phyloP scores from a whole-genome alignment of 1,284 basidiomycete species.

The Cystobasidium sp. region DNA sequence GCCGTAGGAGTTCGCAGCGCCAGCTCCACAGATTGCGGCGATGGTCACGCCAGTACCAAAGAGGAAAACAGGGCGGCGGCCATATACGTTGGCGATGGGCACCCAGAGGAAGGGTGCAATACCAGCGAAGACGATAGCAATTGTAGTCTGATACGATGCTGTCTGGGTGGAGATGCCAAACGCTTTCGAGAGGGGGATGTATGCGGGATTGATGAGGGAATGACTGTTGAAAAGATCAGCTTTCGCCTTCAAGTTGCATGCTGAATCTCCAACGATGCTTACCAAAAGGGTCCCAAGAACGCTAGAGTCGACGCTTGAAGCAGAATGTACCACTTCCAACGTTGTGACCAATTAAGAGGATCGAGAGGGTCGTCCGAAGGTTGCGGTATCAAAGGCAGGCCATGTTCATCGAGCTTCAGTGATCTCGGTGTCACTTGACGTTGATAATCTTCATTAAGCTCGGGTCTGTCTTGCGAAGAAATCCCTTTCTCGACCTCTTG shows the following conservation, averaged over 20 bases:
- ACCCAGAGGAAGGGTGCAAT: conserved; percentile 4
- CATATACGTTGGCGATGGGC: neutral
- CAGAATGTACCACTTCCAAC: neutral
- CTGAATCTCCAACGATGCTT: neutral
- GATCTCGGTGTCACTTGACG: too few relatives aligned
- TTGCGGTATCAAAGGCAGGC: conserved; percentile 5
- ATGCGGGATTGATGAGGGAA: neutral
- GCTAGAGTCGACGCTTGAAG: neutral
- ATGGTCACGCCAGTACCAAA: neutral
- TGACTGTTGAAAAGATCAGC: neutral
- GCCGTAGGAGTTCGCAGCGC: neutral
- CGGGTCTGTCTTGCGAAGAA: too few relatives aligned
- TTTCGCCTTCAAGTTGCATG: neutral
- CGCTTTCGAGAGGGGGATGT: neutral
- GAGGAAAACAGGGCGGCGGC: neutral
- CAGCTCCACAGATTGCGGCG: neutral
- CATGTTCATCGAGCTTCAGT: neutral
- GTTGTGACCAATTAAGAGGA: conserved; percentile 9
- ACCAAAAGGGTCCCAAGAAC: neutral
- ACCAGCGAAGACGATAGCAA: neutral
- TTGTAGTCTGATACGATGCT: neutral
- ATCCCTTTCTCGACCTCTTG: too few relatives aligned
- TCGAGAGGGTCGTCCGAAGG: neutral
- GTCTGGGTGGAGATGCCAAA: neutral
- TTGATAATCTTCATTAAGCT: too few relatives aligned